Base-by-base conservation (phyloP, 208 protist genomes). In the Crithidia acanthocephali region DNA sequence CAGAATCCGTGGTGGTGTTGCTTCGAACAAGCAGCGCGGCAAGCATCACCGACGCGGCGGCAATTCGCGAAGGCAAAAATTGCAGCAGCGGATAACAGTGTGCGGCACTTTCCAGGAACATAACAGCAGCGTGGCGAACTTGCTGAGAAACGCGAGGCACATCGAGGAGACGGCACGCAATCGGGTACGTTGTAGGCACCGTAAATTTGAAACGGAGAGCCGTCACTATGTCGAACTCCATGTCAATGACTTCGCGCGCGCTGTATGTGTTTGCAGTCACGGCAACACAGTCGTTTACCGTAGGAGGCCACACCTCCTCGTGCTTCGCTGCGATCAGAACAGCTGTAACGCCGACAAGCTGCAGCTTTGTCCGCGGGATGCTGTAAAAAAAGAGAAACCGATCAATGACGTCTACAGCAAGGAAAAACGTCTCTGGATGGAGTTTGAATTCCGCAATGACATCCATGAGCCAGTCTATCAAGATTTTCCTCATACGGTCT, bases 381-480 rank as follows among this genome's bases (percentile, higher is more conserved):
- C 74, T 71, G 50, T 78, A 80, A 35, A 74, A 72, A 28, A 79
- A 69, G 18, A 99, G 81, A 58, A 92, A 95, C 44, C 97, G 83
- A 83, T 99, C 98, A 27, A 99, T 88, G 65, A 99, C 92, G 71
- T 98, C 96, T 23, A 99, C 91, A 2, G 97, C 90, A 10, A 99
- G 82, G 83, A 95, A 99, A 64, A 99, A 93, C 0, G 98, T 98
- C 74, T 99, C 98, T 22, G 91, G 81, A 55, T 94, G 78, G 33
- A 98, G 83, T 60, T 98, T 98, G 81, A 98, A 99, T 74, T 98
- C 94, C 35, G 87, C 73, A 32, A 90, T 76, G 15, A 99, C 98
- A 63, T 99, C 98, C 16, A 98, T 83, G 44, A 99, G 88, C 98
- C 98, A 99, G 74, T 99, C 98, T 44, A 99, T 84, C 32, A 99